Conservation (phyloP, 2,329 filamentous ascomycete species). For the Bipolaris gigantea region DNA sequence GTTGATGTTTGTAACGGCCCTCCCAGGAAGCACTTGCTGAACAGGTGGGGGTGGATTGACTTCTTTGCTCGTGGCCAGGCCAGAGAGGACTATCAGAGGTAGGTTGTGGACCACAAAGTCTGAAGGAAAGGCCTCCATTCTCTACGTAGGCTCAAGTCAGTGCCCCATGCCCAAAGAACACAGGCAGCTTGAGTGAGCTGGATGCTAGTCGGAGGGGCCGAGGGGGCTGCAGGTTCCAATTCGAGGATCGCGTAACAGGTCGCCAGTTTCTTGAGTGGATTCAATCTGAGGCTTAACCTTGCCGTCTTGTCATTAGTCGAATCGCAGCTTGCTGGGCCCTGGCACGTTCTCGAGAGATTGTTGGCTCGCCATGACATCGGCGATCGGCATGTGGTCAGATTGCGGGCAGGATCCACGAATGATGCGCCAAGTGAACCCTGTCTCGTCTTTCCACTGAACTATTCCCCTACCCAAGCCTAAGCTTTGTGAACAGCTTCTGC, state of each 20-base stretch:
- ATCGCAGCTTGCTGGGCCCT: conserved; percentile 4
- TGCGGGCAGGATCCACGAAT: background rate
- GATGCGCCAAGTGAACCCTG: conserved; percentile 10
- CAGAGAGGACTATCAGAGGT: conserved; percentile 80
- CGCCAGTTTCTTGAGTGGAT: background rate
- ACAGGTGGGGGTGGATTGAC: conserved; percentile 51
- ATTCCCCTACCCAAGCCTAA: conserved; percentile 8
- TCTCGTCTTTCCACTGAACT: conserved; percentile 3
- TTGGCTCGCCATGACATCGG: conserved; percentile 9
- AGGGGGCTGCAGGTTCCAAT: conserved; percentile 10
- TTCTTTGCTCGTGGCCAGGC: conserved; percentile 55
- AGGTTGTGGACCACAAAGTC: conserved; percentile 86
- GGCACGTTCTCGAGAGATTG: conserved; percentile 2
- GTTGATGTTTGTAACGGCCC: conserved; percentile 63
- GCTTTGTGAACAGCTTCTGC: conserved; percentile 6
- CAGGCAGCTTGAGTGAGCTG: conserved; percentile 7
- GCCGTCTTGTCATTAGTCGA: background rate
- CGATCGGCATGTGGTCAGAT: conserved; percentile 4
- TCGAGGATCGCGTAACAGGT: conserved; percentile 2
- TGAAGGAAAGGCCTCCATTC: conserved; percentile 77
- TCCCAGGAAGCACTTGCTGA: conserved; percentile 38
- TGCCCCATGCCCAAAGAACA: conserved; percentile 29
- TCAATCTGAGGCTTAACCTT: background rate
- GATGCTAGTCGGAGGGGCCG: conserved; percentile 2
- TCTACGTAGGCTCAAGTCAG: conserved; percentile 23